These are phyloP conservation scores for Schrenkiella parvula DNA, from an alignment of 345 rosid species.

Conservation along the genomic window DNA sequence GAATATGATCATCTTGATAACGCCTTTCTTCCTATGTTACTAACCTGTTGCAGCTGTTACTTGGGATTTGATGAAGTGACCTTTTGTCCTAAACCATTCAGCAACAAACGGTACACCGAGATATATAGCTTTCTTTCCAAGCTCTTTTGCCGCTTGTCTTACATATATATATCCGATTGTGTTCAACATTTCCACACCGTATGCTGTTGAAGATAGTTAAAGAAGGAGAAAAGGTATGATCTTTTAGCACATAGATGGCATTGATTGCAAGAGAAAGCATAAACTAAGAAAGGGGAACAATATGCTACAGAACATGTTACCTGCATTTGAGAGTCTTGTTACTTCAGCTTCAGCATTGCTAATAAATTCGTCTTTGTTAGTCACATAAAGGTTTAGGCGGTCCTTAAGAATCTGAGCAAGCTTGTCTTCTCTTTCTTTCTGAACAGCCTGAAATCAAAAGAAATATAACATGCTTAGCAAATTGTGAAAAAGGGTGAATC, in stretches of 20 bases:
- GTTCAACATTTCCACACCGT: slow-evolving; percentile 91
- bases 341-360: slow-evolving; percentile 78
- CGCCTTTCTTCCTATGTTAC: slow-evolving; percentile 64
- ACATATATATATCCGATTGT: slow-evolving; percentile 90
- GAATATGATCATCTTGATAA: slow-evolving; percentile 47
- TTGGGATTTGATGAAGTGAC: slow-evolving; percentile 91
- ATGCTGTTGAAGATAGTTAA: slow-evolving; percentile 49
- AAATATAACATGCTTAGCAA: background rate
- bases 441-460: slow-evolving; percentile 59
- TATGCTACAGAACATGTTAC: slow-evolving; percentile 34
- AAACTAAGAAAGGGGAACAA: slow-evolving; percentile 1
- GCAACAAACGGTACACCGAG: slow-evolving; percentile 91
- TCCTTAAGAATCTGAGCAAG: slow-evolving; percentile 69
- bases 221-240: background rate
- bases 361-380: slow-evolving; percentile 67
- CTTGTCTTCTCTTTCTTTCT: slow-evolving; percentile 95
- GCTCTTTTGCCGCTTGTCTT: slow-evolving; percentile 96
- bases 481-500: slow-evolving; percentile 5
- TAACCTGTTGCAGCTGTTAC: slow-evolving; percentile 98
- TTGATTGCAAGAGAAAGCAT: slow-evolving; percentile 5
- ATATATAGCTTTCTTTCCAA: slow-evolving; percentile 81
- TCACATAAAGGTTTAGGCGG: slow-evolving; percentile 73
- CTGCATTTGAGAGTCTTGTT: slow-evolving; percentile 80
- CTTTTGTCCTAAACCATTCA: slow-evolving; percentile 98
- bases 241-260: background rate